These are phyloP conservation scores for Manihot esculenta DNA, from an alignment of 441 rosid species.

Conservation along the genomic window DNA sequence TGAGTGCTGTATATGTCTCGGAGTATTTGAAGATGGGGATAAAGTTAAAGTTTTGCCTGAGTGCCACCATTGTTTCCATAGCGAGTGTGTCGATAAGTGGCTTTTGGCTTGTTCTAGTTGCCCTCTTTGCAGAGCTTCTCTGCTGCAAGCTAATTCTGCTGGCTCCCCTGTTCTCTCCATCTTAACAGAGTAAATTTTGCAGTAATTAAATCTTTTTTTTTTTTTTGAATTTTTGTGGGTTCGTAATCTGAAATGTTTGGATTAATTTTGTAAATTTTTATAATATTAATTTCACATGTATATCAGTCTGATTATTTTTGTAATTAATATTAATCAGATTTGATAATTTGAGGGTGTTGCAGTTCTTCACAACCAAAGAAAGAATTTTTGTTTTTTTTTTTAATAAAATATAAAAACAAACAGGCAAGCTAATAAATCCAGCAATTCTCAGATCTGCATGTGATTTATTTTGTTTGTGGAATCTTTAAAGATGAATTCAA, in stretches of 20 bases:
- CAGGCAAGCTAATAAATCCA: not conserved
- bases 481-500: no score
- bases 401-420: no score
- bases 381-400: no score
- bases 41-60: slow-evolving; percentile 41
- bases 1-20: slow-evolving; percentile 44
- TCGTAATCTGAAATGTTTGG: not conserved
- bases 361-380: no score
- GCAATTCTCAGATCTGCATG: not conserved
- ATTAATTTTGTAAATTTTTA: not conserved
- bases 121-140: slow-evolving; percentile 45
- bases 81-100: slow-evolving; percentile 47
- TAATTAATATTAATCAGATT: no score
- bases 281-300: no score
- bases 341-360: no score
- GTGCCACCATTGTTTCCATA: slow-evolving; percentile 40
- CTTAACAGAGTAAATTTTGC: slow-evolving; percentile 17
- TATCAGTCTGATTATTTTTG: not conserved
- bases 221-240: not conserved
- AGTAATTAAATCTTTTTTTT: not conserved
- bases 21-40: slow-evolving; percentile 40
- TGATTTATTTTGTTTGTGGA: no score
- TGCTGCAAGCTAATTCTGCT: slow-evolving; percentile 25
- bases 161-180: slow-evolving; percentile 26
- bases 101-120: slow-evolving; percentile 37